These are phyloP conservation scores for Lentinula lateritia DNA, from an alignment of 768 basidiomycete genomes.

Conservation along the genomic window DNA sequence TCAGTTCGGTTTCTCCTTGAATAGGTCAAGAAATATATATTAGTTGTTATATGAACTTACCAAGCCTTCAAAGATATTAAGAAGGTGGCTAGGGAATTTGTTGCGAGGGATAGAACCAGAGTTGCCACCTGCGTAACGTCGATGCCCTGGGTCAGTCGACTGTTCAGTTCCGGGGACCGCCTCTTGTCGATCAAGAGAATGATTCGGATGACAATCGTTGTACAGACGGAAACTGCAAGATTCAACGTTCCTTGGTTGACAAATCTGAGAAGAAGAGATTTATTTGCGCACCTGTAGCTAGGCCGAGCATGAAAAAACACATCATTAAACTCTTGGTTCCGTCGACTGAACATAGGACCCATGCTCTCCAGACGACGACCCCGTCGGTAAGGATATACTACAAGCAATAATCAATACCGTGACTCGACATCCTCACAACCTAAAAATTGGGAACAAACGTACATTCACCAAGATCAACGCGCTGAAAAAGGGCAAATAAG, in stretches of 20 bases:
- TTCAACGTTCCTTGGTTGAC: background rate
- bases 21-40: no score
- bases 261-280: background rate
- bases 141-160: slow-evolving; percentile 3
- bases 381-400: slow-evolving; percentile 6
- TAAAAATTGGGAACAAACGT: background rate
- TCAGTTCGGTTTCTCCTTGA: background rate
- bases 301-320: background rate
- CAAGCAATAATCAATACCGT: background rate
- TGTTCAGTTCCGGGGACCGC: background rate
- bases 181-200: background rate
- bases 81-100: slow-evolving; percentile 7
- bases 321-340: background rate
- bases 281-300: background rate
- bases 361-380: slow-evolving; percentile 6
- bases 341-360: slow-evolving; percentile 1
- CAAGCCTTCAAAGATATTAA: slow-evolving; percentile 5
- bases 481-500: background rate
- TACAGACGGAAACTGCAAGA: background rate
- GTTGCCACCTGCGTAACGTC: slow-evolving; percentile 9
- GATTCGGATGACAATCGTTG: slow-evolving; percentile 1
- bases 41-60: background rate
- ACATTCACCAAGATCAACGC: slow-evolving; percentile 1
- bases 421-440: no score
- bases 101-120: slow-evolving; percentile 9